phyloP scores from a whole-genome alignment of 2,329 filamentous ascomycete species.

The Neurospora sp. region DNA sequence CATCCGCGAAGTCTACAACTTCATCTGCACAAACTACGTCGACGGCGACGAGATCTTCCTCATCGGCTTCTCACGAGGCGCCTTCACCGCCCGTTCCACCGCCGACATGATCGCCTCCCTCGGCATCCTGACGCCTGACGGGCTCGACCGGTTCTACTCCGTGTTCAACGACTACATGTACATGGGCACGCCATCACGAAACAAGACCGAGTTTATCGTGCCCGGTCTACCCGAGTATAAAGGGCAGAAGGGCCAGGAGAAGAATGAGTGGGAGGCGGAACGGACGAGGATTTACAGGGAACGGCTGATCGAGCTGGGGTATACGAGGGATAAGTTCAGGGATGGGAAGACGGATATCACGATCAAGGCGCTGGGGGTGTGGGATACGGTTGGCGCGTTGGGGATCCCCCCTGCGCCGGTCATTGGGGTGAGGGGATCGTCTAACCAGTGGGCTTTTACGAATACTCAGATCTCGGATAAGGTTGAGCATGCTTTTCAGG shows the following conservation, averaged over 20 bases:
- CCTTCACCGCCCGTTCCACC: constrained; percentile 29
- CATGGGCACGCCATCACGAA: constrained; percentile 18
- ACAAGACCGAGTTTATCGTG: constrained; percentile 16
- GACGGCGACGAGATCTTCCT: constrained; percentile 27
- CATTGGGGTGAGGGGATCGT: constrained; percentile 27
- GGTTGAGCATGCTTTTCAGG: constrained; percentile 39
- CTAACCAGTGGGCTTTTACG: constrained; percentile 29
- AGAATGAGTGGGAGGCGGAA: constrained; percentile 23
- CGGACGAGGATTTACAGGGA: constrained; percentile 25
- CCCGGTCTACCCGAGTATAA: constrained; percentile 17
- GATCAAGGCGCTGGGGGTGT: constrained; percentile 37
- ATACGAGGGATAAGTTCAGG: constrained; percentile 27
- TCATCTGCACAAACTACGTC: constrained; percentile 27
- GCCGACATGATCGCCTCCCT: constrained; percentile 29
- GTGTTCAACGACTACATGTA: constrained; percentile 30
- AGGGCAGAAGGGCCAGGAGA: constrained; percentile 19
- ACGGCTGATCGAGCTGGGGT: constrained; percentile 24
- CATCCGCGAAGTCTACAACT: constrained; percentile 28
- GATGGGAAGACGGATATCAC: constrained; percentile 25
- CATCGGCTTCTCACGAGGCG: constrained; percentile 29
- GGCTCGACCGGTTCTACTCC: constrained; percentile 31
- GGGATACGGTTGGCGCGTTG: constrained; percentile 38
- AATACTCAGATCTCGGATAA: constrained; percentile 32
- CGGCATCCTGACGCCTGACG: constrained; percentile 31
- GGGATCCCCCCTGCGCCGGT: constrained; percentile 32